A percentile compares a stretch with the other conserved stretches of the same genome.
Conservation (phyloP, 495 filamentous ascomycete genomes). For the Podospora australis region DNA sequence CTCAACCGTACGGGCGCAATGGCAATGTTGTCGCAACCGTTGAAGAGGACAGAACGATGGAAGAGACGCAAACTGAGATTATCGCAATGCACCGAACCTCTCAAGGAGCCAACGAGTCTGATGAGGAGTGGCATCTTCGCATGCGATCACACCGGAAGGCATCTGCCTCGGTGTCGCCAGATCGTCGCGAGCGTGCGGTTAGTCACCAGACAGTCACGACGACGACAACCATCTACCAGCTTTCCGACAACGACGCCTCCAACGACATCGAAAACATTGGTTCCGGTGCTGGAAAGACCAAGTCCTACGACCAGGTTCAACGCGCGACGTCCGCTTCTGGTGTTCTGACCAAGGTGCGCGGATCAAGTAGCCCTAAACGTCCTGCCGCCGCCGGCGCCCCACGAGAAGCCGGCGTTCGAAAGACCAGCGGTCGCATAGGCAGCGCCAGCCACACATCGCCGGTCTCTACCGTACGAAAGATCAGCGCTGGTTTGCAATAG, state of each 20-base stretch:
- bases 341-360: constrained; percentile 68
- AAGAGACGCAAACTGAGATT: constrained; percentile 31
- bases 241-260: constrained; percentile 50
- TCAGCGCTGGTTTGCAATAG: constrained; percentile 28
- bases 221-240: constrained; percentile 54
- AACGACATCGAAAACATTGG: constrained; percentile 50
- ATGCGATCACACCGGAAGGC: constrained; percentile 58
- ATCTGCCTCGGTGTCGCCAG: constrained; percentile 33
- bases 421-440: constrained; percentile 88
- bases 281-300: constrained; percentile 42
- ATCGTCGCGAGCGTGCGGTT: constrained; percentile 34
- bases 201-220: constrained; percentile 56
- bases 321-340: constrained; percentile 56
- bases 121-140: constrained; percentile 70
- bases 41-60: constrained; percentile 31
- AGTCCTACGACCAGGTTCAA: constrained; percentile 57
- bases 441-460: constrained; percentile 51
- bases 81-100: constrained; percentile 46
- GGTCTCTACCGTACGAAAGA: constrained; percentile 32
- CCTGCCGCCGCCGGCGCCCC: constrained; percentile 48
- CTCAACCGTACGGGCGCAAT: constrained; percentile 47
- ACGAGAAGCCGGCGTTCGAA: constrained; percentile 62
- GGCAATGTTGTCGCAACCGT: constrained; percentile 30
- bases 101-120: constrained; percentile 60
- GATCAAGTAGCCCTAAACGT: constrained; percentile 52